phyloP scores from a whole-genome alignment of 345 rosid genomes.

The Kandelia obovata region DNA sequence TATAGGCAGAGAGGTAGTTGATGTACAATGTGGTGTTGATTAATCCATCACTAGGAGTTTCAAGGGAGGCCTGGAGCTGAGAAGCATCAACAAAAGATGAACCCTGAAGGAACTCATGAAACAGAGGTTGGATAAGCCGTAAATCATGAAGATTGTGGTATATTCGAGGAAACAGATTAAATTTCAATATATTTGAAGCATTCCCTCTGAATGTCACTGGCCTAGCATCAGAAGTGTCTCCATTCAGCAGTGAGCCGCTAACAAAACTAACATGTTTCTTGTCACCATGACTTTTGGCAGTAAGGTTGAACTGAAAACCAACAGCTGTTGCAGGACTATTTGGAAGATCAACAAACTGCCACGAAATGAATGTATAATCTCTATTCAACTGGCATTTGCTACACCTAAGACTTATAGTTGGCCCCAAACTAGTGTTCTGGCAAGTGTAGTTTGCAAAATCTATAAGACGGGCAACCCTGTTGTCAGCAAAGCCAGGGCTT shows the following conservation, averaged over 20 bases:
- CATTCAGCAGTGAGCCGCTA: slow-evolving; percentile 66
- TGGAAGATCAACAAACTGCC: slow-evolving; percentile 87
- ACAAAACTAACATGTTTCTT: slow-evolving; percentile 68
- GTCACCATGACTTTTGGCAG: slow-evolving; percentile 45
- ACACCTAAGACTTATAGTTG: slow-evolving; percentile 72
- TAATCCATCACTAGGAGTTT: slow-evolving; percentile 55
- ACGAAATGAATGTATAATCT: slow-evolving; percentile 68
- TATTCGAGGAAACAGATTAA: slow-evolving; percentile 73
- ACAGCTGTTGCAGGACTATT: slow-evolving; percentile 77
- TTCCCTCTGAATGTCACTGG: slow-evolving; percentile 85
- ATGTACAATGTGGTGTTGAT: slow-evolving; percentile 75
- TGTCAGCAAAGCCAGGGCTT: slow-evolving; percentile 59
- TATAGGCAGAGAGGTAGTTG: slow-evolving; percentile 74
- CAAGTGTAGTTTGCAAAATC: slow-evolving; percentile 59
- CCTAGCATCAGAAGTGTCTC: slow-evolving; percentile 51
- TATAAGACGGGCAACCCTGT: slow-evolving; percentile 46
- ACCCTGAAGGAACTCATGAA: slow-evolving; percentile 86
- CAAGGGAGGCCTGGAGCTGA: slow-evolving; percentile 73
- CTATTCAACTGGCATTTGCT: slow-evolving; percentile 45
- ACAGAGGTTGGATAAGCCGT: slow-evolving; percentile 80
- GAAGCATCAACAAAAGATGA: slow-evolving; percentile 48
- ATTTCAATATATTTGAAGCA: slow-evolving; percentile 59
- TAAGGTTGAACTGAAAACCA: slow-evolving; percentile 79
- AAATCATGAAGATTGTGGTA: slow-evolving; percentile 65
- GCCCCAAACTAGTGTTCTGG: slow-evolving; percentile 66